Base-by-base conservation (phyloP, 306 rosid genomes). In the Clitoria ternatea region DNA sequence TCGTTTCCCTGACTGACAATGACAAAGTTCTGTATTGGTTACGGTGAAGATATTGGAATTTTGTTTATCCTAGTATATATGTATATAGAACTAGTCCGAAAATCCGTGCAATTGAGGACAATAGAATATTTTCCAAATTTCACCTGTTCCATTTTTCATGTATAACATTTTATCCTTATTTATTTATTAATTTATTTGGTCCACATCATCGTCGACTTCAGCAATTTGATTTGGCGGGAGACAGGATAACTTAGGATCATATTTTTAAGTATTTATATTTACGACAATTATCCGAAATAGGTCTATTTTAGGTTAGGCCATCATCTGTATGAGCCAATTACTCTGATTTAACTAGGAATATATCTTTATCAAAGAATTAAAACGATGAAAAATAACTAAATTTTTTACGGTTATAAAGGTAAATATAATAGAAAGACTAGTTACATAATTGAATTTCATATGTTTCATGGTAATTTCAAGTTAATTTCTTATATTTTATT, bases 41-140 rank as follows among this genome's bases (percentile, higher is more conserved):
- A 47, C 32, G 61, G 54, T 45, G 80, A 82, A 81, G 55, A 26
- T 24, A 74, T 47, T 47, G 60, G 59, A 66, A 32, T 74, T 67
- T 48, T 72, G 56, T 52, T 57, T 54, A 9, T 47, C 61, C 66
- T 48, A 54, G n/a, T 13, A 43, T 60, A 69, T n/a, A 33, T 69
- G 78, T 77, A 40, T 63, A 66, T 32, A 56, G 30, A 26, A 10
- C 60, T 27, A 56, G n/a, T 56, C 23, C 8, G 8, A 23, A 26
- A 7, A 53, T 53, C 23, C 24, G 7, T 30, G 23, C n/a, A 30
- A 14, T 2, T 14, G 63, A 24, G 37, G 43, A 57, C 64, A 57
- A 15, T 7, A 30, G 6, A 57, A 59, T 57, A 29, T 55, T n/a
- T 27, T n/a, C 17, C 42, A 14, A 15, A 30, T 33, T 32, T 59